Evolutionary conservation across 768 basidiomycete genomes (phyloP).

Genomic region (Hygrocybe coccinea): DNA sequence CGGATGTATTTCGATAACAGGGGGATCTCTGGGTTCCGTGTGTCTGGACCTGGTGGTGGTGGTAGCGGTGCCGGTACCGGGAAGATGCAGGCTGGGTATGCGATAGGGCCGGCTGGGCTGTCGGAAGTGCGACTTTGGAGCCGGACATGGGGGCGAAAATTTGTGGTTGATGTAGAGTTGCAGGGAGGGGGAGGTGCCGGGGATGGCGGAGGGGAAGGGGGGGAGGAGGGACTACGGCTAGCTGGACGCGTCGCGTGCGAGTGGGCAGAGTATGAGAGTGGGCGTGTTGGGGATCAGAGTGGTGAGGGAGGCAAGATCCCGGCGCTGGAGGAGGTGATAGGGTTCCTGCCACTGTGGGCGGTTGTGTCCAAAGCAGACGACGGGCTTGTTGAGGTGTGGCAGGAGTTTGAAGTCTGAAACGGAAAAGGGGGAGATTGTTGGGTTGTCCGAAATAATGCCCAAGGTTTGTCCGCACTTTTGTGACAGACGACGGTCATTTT

Average conservation of each 20-base stretch:
- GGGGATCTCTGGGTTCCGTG: slow-evolving; percentile 39
- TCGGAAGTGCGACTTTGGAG: slow-evolving; percentile 46
- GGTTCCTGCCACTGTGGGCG: slow-evolving; percentile 49
- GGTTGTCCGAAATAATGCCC: too few relatives aligned
- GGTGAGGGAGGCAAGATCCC: slow-evolving; percentile 38
- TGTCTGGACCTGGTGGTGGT: slow-evolving; percentile 31
- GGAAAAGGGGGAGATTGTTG: too few relatives aligned
- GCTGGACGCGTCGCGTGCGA: slow-evolving; percentile 46
- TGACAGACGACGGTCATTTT: too few relatives aligned
- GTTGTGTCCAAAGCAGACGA: slow-evolving; percentile 39
- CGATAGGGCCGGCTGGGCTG: slow-evolving; percentile 32
- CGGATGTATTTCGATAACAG: slow-evolving; percentile 50
- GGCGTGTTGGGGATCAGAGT: slow-evolving; percentile 28
- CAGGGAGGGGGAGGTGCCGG: slow-evolving; percentile 20
- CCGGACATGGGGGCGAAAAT: slow-evolving; percentile 45
- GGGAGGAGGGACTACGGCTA: slow-evolving; percentile 6
- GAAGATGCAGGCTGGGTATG: slow-evolving; percentile 39
- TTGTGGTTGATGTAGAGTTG: slow-evolving; percentile 44
- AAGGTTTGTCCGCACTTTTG: too few relatives aligned
- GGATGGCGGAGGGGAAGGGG: not conserved
- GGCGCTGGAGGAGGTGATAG: slow-evolving; percentile 47
- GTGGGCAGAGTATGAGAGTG: slow-evolving; percentile 52
- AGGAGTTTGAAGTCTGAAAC: slow-evolving; percentile 30
- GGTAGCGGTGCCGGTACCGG: slow-evolving; percentile 1
- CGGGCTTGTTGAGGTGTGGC: slow-evolving; percentile 43